Percentiles rank a stretch among this genome's conserved stretches.
Conservation (phyloP, 805 yeast genomes). For the Cyberlindnera saturnus region DNA sequence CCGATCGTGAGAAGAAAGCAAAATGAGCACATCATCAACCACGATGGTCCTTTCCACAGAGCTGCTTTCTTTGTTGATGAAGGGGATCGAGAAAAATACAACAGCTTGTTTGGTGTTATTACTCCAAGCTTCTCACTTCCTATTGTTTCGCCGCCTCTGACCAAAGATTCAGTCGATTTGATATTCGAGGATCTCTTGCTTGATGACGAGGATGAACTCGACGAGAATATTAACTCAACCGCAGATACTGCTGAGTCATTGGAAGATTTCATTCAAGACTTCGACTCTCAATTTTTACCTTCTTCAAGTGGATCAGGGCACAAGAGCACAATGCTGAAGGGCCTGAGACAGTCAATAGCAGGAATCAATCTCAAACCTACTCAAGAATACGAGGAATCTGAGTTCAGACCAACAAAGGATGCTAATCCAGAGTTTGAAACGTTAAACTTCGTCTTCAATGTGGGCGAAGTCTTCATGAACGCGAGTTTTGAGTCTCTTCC, state of each 20-base stretch:
- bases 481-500: slow-evolving; percentile 40
- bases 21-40: slow-evolving; percentile 54
- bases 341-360: slow-evolving; percentile 11
- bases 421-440: slow-evolving; percentile 41
- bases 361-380: slow-evolving; percentile 13
- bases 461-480: slow-evolving; percentile 44
- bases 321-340: neutral
- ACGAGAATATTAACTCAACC: neutral
- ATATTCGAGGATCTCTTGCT: slow-evolving; percentile 16
- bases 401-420: slow-evolving; percentile 13
- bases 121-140: slow-evolving; percentile 61
- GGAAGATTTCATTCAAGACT: slow-evolving; percentile 14
- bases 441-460: slow-evolving; percentile 47
- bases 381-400: slow-evolving; percentile 13
- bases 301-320: neutral
- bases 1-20: slow-evolving; percentile 45
- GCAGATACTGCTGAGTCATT: neutral
- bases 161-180: slow-evolving; percentile 38
- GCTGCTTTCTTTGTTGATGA: slow-evolving; percentile 62
- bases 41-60: slow-evolving; percentile 84
- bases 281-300: slow-evolving; percentile 8
- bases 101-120: slow-evolving; percentile 45
- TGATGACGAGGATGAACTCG: slow-evolving; percentile 1
- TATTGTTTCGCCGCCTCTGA: slow-evolving; percentile 53
- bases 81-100: slow-evolving; percentile 42